These are phyloP conservation scores for Trichoderma asperellum DNA, from an alignment of 2,329 filamentous ascomycete species.

Conservation along the genomic window DNA sequence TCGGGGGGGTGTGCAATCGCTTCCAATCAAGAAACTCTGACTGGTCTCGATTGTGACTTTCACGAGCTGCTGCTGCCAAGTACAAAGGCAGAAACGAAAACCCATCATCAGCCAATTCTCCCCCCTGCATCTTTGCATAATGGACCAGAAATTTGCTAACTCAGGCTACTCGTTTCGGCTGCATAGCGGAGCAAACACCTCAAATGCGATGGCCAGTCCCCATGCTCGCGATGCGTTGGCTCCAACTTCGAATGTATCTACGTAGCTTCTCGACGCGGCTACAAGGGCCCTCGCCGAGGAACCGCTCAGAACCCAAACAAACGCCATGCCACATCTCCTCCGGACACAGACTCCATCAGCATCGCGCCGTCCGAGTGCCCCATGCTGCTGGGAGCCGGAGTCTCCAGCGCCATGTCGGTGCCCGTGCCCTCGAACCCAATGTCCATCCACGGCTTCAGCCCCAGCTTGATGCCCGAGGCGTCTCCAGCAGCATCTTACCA, in stretches of 20 bases:
- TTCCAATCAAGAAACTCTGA: neutral
- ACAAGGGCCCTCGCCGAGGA: constrained; percentile 60
- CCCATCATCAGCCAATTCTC: neutral
- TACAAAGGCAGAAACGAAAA: neutral
- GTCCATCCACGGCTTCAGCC: constrained; percentile 25
- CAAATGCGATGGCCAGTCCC: constrained; percentile 73
- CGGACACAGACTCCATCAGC: constrained; percentile 29
- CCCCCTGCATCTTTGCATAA: neutral
- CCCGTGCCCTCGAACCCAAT: constrained; percentile 19
- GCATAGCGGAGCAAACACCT: constrained; percentile 66
- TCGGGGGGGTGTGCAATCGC: neutral
- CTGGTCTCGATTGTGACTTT: neutral
- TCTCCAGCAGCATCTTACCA: constrained; percentile 34
- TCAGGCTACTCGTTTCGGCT: neutral
- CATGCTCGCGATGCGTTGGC: constrained; percentile 68
- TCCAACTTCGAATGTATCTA: constrained; percentile 68
- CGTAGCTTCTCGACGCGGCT: constrained; percentile 73
- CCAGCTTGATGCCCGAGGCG: constrained; percentile 26
- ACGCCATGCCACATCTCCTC: constrained; percentile 52
- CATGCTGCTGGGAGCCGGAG: constrained; percentile 38
- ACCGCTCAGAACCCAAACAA: constrained; percentile 53
- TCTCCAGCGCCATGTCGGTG: constrained; percentile 21
- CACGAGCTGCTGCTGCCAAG: neutral
- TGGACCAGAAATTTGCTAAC: constrained; percentile 17
- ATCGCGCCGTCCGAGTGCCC: constrained; percentile 45